Base-by-base conservation (phyloP, 371 early-diverging fungal species). In the Mucor indicus region DNA sequence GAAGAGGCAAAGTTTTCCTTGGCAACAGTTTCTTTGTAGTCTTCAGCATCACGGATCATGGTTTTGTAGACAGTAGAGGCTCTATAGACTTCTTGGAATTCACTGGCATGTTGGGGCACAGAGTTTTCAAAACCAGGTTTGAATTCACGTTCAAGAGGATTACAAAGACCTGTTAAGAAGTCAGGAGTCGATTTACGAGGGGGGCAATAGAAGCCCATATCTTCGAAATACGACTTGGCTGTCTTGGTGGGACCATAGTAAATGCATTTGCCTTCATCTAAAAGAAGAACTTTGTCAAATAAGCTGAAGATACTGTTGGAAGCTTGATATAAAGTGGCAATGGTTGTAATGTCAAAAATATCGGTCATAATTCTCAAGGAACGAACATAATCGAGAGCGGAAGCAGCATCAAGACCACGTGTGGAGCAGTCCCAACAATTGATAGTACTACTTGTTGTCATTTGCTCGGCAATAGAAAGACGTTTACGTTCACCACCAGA, bases 401-500 rank as follows among this genome's bases (percentile, higher is more conserved):
- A 91, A 29, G 91, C 85, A 10, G 92, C 83, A 70, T 98, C 98
- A 17, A 98, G 73, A 47, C 96, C 95, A 51, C 87, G 83, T 0
- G 91, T 92, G 29, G 90, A 85, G 22, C 90, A 92, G 53, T 95
- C 94, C 80, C 92, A 86, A 55, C 90, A 79, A 48, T 87, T 82
- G 53, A 91, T 71, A 5, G 81, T 60, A 25, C 87, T 85, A 17
- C 72, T 69, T 1, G 88, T 80, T 2, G 93, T 81, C 51, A 96
- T 84, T 69, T 94, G 91, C 64, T 87, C 87, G 19, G 90, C 93
- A 50, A 93, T 91, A 1, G 85, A 81, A n/a, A 90, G 72, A 56
- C 96, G 84, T 81, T 95, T 93, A 51, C 89, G 79, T 72, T 86
- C 93, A 47, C 95, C 95, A 55, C 87, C 96, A 9, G 86, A 85